Conservation (phyloP, 495 filamentous ascomycete genomes). For the Daldinia grandis region DNA sequence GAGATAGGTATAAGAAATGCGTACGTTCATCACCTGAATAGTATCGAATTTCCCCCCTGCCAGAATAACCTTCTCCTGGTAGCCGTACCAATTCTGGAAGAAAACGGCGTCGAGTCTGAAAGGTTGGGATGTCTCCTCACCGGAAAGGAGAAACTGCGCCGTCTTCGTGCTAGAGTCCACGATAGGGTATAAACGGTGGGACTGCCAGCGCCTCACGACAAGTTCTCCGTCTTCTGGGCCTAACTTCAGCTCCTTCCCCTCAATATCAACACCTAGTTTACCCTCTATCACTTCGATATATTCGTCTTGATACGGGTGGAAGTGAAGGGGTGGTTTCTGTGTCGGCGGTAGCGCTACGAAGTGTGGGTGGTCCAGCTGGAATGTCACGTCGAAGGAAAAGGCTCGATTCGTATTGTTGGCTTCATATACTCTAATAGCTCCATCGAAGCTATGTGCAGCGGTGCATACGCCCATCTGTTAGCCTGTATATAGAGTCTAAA, state of each 20-base stretch:
- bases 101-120: conserved; percentile 50
- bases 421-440: too few relatives aligned
- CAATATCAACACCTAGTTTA: conserved; percentile 31
- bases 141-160: conserved; percentile 25
- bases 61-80: conserved; percentile 52
- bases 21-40: conserved; percentile 48
- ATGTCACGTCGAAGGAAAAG: too few relatives aligned
- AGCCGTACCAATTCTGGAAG: conserved; percentile 62
- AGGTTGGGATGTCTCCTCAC: conserved; percentile 24
- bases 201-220: conserved; percentile 34
- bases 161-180: not conserved
- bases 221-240: conserved; percentile 39
- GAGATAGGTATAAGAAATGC: not conserved
- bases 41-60: conserved; percentile 43
- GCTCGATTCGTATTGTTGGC: too few relatives aligned
- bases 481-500: too few relatives aligned
- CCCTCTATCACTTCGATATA: not conserved
- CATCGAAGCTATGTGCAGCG: too few relatives aligned
- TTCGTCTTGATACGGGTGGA: conserved; percentile 5
- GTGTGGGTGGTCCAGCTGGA: too few relatives aligned
- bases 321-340: conserved; percentile 9
- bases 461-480: too few relatives aligned
- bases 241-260: conserved; percentile 39
- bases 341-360: not conserved
- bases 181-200: conserved; percentile 44